These are phyloP conservation scores for Leersia perrieri DNA, from an alignment of 176 grass and related monocot species.

Conservation along the genomic window DNA sequence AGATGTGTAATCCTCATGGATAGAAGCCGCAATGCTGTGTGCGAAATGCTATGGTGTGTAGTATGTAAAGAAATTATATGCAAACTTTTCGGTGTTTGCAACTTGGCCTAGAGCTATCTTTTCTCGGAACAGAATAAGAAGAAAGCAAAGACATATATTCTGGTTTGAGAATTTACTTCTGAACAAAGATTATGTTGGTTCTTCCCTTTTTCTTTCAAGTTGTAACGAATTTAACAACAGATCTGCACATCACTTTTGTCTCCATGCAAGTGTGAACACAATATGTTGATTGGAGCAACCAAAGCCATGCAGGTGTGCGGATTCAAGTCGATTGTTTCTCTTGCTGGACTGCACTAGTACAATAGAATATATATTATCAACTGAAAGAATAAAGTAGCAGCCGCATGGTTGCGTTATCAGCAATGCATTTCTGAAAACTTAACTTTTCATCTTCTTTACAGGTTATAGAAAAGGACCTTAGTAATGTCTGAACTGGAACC, in stretches of 20 bases:
- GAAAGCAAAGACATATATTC: conserved; percentile 9
- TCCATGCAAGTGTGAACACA: conserved; percentile 36
- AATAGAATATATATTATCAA: conserved; percentile 8
- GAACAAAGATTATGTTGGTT: neutral
- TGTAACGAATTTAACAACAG: conserved; percentile 16
- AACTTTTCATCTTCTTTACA: conserved; percentile 30
- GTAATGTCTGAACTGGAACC: neutral
- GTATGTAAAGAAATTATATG: conserved; percentile 25
- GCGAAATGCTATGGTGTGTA: neutral
- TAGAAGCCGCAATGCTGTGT: neutral
- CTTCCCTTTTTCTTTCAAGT: conserved; percentile 6
- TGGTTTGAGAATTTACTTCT: conserved; percentile 25
- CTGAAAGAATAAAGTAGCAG: conserved; percentile 36
- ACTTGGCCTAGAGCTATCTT: neutral
- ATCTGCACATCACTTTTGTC: conserved; percentile 18
- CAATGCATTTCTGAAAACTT: neutral
- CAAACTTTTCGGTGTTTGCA: conserved; percentile 14
- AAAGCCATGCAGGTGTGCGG: conserved; percentile 35
- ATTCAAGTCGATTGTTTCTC: conserved; percentile 25
- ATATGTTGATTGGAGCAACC: conserved; percentile 22
- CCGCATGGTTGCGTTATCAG: conserved; percentile 31
- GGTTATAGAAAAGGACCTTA: conserved; percentile 28
- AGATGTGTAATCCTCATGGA: neutral
- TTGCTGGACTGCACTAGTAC: conserved; percentile 45
- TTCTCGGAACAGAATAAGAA: conserved; percentile 3